Evolutionary conservation across 768 basidiomycete genomes (phyloP).

Genomic region (Gloeopeniophorella convolvens): DNA sequence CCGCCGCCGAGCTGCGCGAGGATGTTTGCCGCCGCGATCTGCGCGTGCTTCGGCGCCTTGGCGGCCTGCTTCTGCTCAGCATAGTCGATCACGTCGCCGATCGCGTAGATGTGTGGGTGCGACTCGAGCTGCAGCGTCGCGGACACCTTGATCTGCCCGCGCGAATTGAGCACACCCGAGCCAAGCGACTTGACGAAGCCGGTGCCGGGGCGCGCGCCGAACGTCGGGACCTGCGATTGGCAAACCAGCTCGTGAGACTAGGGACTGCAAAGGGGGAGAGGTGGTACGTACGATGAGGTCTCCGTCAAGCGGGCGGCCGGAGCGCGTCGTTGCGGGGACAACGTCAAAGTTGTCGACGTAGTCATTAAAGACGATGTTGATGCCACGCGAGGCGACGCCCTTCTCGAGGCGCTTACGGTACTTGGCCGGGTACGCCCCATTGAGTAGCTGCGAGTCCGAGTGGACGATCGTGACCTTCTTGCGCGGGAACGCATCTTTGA

Average conservation of each 20-base stretch:
- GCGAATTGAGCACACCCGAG: slow-evolving; percentile 28
- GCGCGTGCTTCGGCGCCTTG: slow-evolving; percentile 40
- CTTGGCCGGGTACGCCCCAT: slow-evolving; percentile 45
- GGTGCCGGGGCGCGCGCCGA: slow-evolving; percentile 42
- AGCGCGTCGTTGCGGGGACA: slow-evolving; percentile 40
- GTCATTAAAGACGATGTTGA: slow-evolving; percentile 49
- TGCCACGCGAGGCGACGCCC: slow-evolving; percentile 36
- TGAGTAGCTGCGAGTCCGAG: slow-evolving; percentile 44
- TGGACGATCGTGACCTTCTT: slow-evolving; percentile 61
- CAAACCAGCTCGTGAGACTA: not conserved
- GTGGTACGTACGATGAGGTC: slow-evolving; percentile 49
- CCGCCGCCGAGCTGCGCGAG: slow-evolving; percentile 36
- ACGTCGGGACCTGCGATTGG: slow-evolving; percentile 25
- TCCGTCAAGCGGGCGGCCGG: slow-evolving; percentile 42
- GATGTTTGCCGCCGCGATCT: slow-evolving; percentile 44
- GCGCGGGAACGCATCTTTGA: slow-evolving; percentile 36
- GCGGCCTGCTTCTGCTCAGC: slow-evolving; percentile 53
- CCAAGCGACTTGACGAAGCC: slow-evolving; percentile 44
- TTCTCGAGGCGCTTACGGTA: slow-evolving; percentile 44
- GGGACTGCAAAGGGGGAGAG: not conserved
- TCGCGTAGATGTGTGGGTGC: slow-evolving; percentile 53
- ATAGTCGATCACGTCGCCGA: slow-evolving; percentile 60
- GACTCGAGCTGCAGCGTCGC: slow-evolving; percentile 51
- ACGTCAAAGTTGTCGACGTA: slow-evolving; percentile 34
- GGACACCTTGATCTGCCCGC: slow-evolving; percentile 43